Evolutionary conservation across 345 rosid genomes (phyloP), one percentile per base, ranked within the genome.

Genomic region (Ricinus communis): DNA sequence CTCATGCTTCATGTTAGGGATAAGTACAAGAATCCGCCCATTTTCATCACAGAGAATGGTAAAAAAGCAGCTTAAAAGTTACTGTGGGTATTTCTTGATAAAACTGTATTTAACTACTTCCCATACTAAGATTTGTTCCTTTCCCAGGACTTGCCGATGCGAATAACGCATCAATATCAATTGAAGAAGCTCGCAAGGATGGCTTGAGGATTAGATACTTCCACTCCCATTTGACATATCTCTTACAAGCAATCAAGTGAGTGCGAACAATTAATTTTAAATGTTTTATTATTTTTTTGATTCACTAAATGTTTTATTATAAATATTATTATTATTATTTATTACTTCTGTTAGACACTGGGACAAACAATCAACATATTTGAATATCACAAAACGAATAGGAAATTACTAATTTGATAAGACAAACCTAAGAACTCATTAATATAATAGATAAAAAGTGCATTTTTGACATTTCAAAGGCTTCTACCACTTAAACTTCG

Each of bases 21-120:
- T 31, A 78, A 69, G 24, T 82, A 82, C 41, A 60, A 70, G 18
- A 69, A 65, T 31, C 82, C 77, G 0, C 71, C 81, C 27, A 66
- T 85, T 65, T 81, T 70, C 62, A 68, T 83, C 18, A 79, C 85
- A 13, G 89, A 85, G 31, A 85, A 85, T 74, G 85, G 86, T 83
- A 75, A 58, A 30, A 43, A 4, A 43, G 4, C 2, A 43, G 47
- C 47, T 43, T 9, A 8, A n/a, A n/a, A 43, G 47, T 43, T 43
- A 43, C 1, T 9, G 12, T 43, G 8, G 6, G 38, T 33, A 33
- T 33, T 33, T n/a, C n/a, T n/a, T n/a, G n/a, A n/a, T n/a, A n/a
- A n/a, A n/a, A n/a, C n/a, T 38, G 43, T 38, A 4, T 0, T 19
- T 1, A 36, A 36, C 25, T 33, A 16, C 14, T 66, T 8, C 13